Conservation (phyloP, 2,329 filamentous ascomycete species). For the Metarhizium robertsii region DNA sequence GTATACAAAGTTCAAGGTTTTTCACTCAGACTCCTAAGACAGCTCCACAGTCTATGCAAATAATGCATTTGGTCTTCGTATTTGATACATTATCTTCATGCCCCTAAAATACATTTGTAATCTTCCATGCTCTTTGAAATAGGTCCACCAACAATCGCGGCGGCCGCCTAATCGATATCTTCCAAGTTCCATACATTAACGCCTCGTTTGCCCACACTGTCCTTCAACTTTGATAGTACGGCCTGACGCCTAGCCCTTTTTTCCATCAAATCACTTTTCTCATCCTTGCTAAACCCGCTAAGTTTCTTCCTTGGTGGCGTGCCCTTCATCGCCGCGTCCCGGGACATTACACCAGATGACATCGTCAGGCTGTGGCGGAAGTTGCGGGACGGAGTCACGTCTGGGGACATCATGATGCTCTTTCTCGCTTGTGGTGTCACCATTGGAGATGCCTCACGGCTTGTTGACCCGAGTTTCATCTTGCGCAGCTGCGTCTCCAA, state of each 20-base stretch:
- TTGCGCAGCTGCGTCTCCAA: slow-evolving; percentile 80
- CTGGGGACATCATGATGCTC: slow-evolving; percentile 33
- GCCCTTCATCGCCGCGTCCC: slow-evolving; percentile 27
- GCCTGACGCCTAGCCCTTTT: slow-evolving; percentile 43
- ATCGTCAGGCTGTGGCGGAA: slow-evolving; percentile 31
- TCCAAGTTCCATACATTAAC: slow-evolving; percentile 41
- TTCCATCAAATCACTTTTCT: slow-evolving; percentile 47
- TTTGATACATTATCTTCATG: slow-evolving; percentile 2
- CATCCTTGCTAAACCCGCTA: slow-evolving; percentile 48
- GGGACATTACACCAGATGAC: slow-evolving; percentile 26
- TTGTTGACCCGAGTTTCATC: slow-evolving; percentile 43
- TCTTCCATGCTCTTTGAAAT: background rate
- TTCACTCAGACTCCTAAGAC: background rate
- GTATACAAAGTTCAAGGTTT: background rate
- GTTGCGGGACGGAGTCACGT: slow-evolving; percentile 30
- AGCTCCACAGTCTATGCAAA: background rate
- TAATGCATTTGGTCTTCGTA: background rate
- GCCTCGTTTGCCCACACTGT: slow-evolving; percentile 38
- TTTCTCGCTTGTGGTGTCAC: slow-evolving; percentile 27
- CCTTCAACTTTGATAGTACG: slow-evolving; percentile 42
- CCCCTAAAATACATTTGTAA: slow-evolving; percentile 15
- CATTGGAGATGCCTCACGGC: slow-evolving; percentile 34
- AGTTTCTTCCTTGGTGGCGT: slow-evolving; percentile 52
- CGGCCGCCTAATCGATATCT: slow-evolving; percentile 30
- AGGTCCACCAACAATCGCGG: background rate